A percentile compares a stretch with the other conserved stretches of the same genome.
phyloP scores from a whole-genome alignment of 768 basidiomycete species.

The Rhodosporidiobolus sp. region DNA sequence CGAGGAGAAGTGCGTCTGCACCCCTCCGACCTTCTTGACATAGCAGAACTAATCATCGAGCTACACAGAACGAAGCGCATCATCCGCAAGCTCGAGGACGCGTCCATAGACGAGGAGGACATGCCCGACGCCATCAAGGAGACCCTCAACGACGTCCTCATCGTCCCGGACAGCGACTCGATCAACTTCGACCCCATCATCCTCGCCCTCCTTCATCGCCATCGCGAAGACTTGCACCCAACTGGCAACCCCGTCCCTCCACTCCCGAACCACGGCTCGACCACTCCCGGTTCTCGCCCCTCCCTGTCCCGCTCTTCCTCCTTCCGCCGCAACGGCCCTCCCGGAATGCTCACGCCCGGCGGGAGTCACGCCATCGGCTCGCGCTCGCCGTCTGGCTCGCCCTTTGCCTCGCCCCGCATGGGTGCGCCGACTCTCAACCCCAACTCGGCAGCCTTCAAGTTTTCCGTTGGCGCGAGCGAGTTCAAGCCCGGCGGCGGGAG shows the following conservation, averaged over 20 bases:
- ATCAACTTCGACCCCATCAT: conserved; percentile 36
- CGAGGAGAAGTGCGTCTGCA: conserved; percentile 20
- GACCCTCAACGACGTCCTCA: conserved; percentile 19
- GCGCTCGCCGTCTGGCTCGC: conserved; percentile 29
- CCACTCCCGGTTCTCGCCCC: conserved; percentile 27
- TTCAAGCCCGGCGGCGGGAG: conserved; percentile 25
- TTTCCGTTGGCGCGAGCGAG: conserved; percentile 36
- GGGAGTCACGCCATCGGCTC: conserved; percentile 4
- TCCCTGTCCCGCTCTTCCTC: conserved; percentile 39
- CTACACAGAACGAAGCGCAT: conserved; percentile 12
- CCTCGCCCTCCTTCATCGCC: conserved; percentile 33
- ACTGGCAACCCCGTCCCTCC: conserved; percentile 38
- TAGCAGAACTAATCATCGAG: not conserved
- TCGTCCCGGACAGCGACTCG: conserved; percentile 1
- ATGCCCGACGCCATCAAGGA: conserved; percentile 39
- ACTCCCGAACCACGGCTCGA: conserved; percentile 33
- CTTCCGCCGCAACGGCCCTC: conserved; percentile 19
- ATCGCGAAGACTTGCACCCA: conserved; percentile 36
- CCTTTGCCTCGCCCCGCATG: conserved; percentile 21
- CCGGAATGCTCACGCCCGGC: conserved; percentile 23
- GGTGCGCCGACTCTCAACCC: conserved; percentile 20
- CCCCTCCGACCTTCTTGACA: not conserved
- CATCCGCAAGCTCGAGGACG: conserved; percentile 23
- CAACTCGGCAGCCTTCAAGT: conserved; percentile 34
- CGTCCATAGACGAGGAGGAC: conserved; percentile 36